phyloP scores from a whole-genome alignment of 1,139 yeast genomes.

The Geotrichum restrictum region DNA sequence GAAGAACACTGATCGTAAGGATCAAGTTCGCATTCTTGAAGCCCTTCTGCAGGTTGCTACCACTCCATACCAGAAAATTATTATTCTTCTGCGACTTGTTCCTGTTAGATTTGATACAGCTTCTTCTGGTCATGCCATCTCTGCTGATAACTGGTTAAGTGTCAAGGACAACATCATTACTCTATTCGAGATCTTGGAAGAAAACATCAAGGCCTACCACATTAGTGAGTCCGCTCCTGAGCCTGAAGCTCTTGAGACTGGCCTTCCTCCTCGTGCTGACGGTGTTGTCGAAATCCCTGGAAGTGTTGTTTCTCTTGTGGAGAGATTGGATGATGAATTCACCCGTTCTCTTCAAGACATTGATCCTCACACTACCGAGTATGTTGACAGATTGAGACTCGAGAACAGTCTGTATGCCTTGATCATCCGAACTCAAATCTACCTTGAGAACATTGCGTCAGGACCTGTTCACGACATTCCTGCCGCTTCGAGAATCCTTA shows the following conservation, averaged over 20 bases:
- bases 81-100: constrained; percentile 74
- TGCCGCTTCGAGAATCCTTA: constrained; percentile 61
- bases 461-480: constrained; percentile 38
- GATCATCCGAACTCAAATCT: constrained; percentile 79
- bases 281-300: constrained; percentile 80
- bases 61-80: constrained; percentile 69
- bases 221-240: constrained; percentile 73
- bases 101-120: constrained; percentile 81
- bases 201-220: constrained; percentile 54
- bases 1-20: constrained; percentile 81
- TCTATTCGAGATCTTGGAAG: constrained; percentile 66
- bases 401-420: constrained; percentile 73
- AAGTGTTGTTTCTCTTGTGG: constrained; percentile 78
- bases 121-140: constrained; percentile 66
- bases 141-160: constrained; percentile 75
- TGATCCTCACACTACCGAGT: constrained; percentile 94
- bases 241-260: constrained; percentile 70
- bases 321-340: constrained; percentile 92
- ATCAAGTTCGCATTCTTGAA: constrained; percentile 72
- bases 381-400: constrained; percentile 84
- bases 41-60: constrained; percentile 51
- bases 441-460: constrained; percentile 61
- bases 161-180: constrained; percentile 59
- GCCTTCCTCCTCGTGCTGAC: constrained; percentile 63
- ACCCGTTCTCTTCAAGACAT: constrained; percentile 80